phyloP scores from a whole-genome alignment of 1,139 yeast genomes.

The Yamadazyma mexicana region DNA sequence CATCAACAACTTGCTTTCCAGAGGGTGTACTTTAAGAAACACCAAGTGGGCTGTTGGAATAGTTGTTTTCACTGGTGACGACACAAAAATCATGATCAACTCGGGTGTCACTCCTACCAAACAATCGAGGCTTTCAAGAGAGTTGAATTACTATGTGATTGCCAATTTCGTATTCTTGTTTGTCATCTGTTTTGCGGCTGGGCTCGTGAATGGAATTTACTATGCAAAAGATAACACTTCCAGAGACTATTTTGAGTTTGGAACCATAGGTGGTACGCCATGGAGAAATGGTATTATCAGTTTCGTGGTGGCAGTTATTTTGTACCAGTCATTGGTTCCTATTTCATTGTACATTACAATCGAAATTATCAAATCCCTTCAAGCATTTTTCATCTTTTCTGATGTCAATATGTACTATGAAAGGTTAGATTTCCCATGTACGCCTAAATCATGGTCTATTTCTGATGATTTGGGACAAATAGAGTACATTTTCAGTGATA shows the following conservation, averaged over 20 bases:
- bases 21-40: conserved; percentile 56
- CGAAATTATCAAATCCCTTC: conserved; percentile 60
- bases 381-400: conserved; percentile 56
- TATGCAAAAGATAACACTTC: conserved; percentile 36
- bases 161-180: conserved; percentile 49
- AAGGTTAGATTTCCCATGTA: conserved; percentile 56
- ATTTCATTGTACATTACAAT: conserved; percentile 60
- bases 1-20: conserved; percentile 47
- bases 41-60: conserved; percentile 57
- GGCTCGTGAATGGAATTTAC: conserved; percentile 52
- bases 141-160: conserved; percentile 50
- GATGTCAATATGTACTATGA: conserved; percentile 54
- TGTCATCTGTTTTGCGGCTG: conserved; percentile 52
- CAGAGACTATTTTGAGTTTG: conserved; percentile 47
- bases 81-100: conserved; percentile 57
- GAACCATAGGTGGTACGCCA: conserved; percentile 52
- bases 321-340: conserved; percentile 60
- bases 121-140: conserved; percentile 52
- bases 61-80: conserved; percentile 54
- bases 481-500: conserved; percentile 61
- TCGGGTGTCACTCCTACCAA: conserved; percentile 60
- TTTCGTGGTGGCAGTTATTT: conserved; percentile 53
- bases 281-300: conserved; percentile 52
- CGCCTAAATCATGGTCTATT: conserved; percentile 62
- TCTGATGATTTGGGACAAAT: conserved; percentile 68